These are phyloP conservation scores for Nicotiana paniculata DNA, from an alignment of 257 asterid species.

Conservation along the genomic window DNA sequence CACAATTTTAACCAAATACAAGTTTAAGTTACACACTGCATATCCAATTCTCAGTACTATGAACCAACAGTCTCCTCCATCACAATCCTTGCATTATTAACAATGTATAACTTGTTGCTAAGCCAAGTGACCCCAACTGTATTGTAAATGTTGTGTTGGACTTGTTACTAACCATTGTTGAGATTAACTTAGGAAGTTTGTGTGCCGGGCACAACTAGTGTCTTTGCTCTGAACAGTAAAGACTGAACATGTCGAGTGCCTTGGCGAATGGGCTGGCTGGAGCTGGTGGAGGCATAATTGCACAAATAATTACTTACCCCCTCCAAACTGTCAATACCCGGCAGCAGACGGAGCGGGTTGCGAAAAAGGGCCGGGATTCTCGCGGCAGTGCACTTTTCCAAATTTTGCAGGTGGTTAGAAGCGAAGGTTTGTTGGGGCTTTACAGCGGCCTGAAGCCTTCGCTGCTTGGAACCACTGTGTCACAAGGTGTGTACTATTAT, in stretches of 20 bases:
- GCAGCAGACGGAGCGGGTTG: conserved; percentile 87
- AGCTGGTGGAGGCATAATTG: conserved; percentile 83
- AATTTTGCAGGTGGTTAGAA: conserved; percentile 57
- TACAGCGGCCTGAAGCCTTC: conserved; percentile 96
- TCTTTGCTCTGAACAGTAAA: neutral
- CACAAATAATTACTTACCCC: conserved; percentile 82
- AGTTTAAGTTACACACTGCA: no score
- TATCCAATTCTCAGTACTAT: no score
- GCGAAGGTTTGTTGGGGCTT: conserved; percentile 82
- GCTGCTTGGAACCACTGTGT: conserved; percentile 84
- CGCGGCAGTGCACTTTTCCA: conserved; percentile 47
- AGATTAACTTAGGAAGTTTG: neutral
- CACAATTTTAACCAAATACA: no score
- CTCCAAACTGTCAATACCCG: conserved; percentile 81
- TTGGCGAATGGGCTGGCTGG: conserved; percentile 83
- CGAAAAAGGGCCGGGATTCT: conserved; percentile 34
- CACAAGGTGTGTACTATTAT: conserved; percentile 85
- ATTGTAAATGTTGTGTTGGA: neutral
- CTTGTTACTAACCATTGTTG: neutral
- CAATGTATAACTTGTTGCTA: no score
- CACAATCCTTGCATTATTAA: no score
- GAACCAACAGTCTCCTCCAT: no score
- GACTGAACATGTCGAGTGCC: conserved; percentile 53
- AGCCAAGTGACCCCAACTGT: neutral
- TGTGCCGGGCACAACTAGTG: neutral